Base-by-base conservation (phyloP, 1,284 basidiomycete species). In the Apiotrichum montevideense region DNA sequence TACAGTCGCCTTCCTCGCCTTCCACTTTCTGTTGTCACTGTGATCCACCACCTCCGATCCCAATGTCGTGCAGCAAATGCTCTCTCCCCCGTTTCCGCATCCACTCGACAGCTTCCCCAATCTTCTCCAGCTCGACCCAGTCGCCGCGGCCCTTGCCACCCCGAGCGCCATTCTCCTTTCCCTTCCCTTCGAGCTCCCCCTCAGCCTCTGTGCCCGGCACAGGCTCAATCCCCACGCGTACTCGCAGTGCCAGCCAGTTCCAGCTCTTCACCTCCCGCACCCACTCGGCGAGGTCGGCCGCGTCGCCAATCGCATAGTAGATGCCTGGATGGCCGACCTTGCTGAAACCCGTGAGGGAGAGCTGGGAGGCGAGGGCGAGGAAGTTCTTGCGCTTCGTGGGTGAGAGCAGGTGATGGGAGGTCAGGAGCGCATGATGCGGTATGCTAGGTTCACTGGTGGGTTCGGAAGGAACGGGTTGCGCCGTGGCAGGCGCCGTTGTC, bases 271-370 rank as follows among this genome's bases (percentile, higher is more conserved):
- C 81, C 55, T 84, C 84, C 14, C 70, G 72, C 2, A 86, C 81
- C 65, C 87, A 87, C 61, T 85, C 83, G 62, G 83, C 80, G 15
- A 88, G 75, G 54, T 81, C 77, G 8, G 77, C 73, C 46, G 76
- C 74, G 7, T 67, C 65, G 2, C 87, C 87, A 63, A 84, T 79
- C 21, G 80, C 84, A 61, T 87, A 89, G 54, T 88, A 85, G 46
- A 86, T 78, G 5, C 86, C 86, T 1, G 87, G 86, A 66, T 88
- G 82, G 0, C 87, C 86, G 11, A 85, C 79, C 72, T 88, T 88
- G 5, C 85, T 83, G 66, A 87, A 88, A 0, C 87, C 86, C 0
- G 75, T 68, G 14, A 88, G 67, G 2, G 77, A 77, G 35, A 87
- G 80, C 29, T 82, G 79, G 14, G 80, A 79, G 0, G 83, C 81